Evolutionary conservation across 352 stramenopile genomes (phyloP), one percentile per base, ranked within the genome.

Genomic region (Phytophthora podocarpi): DNA sequence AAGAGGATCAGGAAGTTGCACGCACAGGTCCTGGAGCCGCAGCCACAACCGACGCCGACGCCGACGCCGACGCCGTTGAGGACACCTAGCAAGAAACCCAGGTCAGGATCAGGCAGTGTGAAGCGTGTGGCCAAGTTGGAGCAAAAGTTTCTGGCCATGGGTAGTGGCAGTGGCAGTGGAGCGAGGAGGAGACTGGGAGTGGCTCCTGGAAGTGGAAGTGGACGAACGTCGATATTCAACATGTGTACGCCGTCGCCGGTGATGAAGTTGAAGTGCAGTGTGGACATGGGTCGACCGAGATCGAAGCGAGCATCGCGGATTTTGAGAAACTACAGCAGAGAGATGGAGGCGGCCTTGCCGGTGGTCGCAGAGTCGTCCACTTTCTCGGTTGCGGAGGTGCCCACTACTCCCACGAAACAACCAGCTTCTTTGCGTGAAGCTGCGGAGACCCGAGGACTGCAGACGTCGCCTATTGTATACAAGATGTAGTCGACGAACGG

Each of bases 191-290:
- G 68, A 20, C 46, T 71, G 2, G 46, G 57, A n/a, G 20, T 53
- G 24, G 47, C 52, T 11, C 27, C 52, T 36, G 35, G 47, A 23
- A 66, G 52, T 59, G 31, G 51, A 28, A 50, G 26, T 24, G 31
- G 56, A 60, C 58, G 72, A 16, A 52, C 58, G 34, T 76, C 78
- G 37, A 69, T 72, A 13, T 90, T 90, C 35, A 82, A 72, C 36
- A 67, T 92, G 31, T 93, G 81, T 41, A 95, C 86, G 16, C 86
- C 86, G 50, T 95, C 86, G 24, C 86, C 86, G 0, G 81, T 91
- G 50, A 84, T 89, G 63, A 91, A 90, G 47, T 61, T 93, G 21
- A 88, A 89, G 32, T 89, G 68, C 61, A 91, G 74, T 6, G 83
- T 91, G 24, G 81, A 92, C 24, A 89, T 95, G 73, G 86, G 86